phyloP scores from a whole-genome alignment of 2,329 filamentous ascomycete genomes.

The Amesomyces nigricolor region DNA sequence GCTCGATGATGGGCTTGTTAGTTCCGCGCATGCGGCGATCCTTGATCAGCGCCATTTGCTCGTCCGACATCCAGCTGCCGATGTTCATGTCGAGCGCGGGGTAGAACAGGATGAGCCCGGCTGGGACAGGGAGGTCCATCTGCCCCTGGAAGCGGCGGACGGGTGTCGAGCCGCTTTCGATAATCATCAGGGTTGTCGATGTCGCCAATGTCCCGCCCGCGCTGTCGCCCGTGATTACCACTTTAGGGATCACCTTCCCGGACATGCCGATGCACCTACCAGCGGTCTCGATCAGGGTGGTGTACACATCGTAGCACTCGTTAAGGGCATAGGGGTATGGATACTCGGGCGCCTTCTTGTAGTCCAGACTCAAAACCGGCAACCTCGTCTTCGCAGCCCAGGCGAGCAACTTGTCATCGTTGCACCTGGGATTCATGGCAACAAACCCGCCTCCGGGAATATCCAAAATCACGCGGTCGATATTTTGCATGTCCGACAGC shows the following conservation, averaged over 20 bases:
- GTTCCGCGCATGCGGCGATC: conserved; percentile 72
- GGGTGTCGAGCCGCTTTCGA: conserved; percentile 63
- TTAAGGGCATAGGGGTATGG: conserved; percentile 82
- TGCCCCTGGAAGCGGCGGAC: conserved; percentile 51
- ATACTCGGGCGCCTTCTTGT: conserved; percentile 78
- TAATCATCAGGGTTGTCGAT: conserved; percentile 79
- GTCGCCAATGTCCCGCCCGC: conserved; percentile 78
- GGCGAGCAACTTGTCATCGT: conserved; percentile 87
- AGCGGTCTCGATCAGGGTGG: conserved; percentile 63
- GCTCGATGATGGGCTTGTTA: conserved; percentile 69
- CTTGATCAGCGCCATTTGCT: conserved; percentile 91
- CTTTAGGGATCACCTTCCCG: conserved; percentile 57
- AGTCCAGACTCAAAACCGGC: conserved; percentile 88
- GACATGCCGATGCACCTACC: conserved; percentile 72
- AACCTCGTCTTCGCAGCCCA: conserved; percentile 87
- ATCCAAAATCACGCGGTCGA: conserved; percentile 77
- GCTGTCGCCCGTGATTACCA: conserved; percentile 73
- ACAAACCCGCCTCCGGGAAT: conserved; percentile 94
- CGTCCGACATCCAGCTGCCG: conserved; percentile 97
- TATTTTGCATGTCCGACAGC: conserved; percentile 66
- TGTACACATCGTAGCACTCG: conserved; percentile 82
- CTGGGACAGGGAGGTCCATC: conserved; percentile 63
- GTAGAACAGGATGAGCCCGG: conserved; percentile 80
- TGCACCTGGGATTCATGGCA: conserved; percentile 89
- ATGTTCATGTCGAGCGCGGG: conserved; percentile 95